phyloP scores from a whole-genome alignment of 805 yeast genomes.

The Saccharomycopsis babjevae region DNA sequence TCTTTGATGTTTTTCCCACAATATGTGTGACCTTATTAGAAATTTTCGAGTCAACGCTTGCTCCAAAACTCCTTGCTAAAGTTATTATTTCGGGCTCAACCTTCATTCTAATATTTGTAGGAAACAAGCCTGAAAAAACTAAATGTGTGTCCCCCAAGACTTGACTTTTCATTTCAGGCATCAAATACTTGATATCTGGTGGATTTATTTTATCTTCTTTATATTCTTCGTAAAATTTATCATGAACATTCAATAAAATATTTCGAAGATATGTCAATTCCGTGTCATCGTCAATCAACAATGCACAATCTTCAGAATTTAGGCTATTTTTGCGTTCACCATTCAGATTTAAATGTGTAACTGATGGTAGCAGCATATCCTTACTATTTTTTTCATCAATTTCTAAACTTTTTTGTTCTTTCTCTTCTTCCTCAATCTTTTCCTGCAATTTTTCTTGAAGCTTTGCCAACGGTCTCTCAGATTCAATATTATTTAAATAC shows the following conservation, averaged over 20 bases:
- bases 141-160: constrained; percentile 63
- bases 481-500: constrained; percentile 68
- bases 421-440: constrained; percentile 18
- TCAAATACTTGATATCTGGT: constrained; percentile 60
- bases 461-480: constrained; percentile 76
- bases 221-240: constrained; percentile 47
- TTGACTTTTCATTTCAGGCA: constrained; percentile 61
- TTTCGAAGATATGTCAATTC: constrained; percentile 57
- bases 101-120: constrained; percentile 54
- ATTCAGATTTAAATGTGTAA: constrained; percentile 1
- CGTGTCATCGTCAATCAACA: constrained; percentile 69
- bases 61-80: constrained; percentile 92
- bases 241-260: constrained; percentile 56
- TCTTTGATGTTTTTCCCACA: constrained; percentile 68
- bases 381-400: constrained; percentile 25
- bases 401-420: constrained; percentile 9
- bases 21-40: constrained; percentile 76
- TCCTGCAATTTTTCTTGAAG: constrained; percentile 62
- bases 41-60: constrained; percentile 64
- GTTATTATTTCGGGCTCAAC: constrained; percentile 77
- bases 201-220: constrained; percentile 36
- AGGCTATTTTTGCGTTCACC: background rate
- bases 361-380: constrained; percentile 6
- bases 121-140: constrained; percentile 82
- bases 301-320: constrained; percentile 30